Base-by-base conservation (phyloP, 345 rosid genomes). In the thale cress (Arabidopsis thaliana) region DNA sequence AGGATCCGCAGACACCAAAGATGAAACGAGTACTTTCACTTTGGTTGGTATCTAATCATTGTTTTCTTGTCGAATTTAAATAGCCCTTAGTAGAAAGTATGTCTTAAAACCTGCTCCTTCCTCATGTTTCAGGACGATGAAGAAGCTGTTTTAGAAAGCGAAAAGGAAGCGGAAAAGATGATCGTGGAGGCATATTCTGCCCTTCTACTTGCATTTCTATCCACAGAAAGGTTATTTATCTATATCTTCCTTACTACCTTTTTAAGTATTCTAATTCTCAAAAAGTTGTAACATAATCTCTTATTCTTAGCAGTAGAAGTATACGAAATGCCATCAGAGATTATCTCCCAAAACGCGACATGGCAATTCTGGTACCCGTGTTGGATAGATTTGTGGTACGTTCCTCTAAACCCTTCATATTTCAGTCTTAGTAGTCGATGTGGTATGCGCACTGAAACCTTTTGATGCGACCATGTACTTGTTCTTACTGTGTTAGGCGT, bases 91-190 rank as follows among this genome's bases (percentile, higher is more conserved):
- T 2, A 53, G 41, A 61, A 38, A 11, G 30, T 16, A 6, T 10
- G 33, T 20, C 53, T 38, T 16, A 44, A 50, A 49, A 60, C 41
- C 7, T 59, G 30, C 9, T 33, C 3, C 34, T 65, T 65, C 70
- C 52, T 45, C n/a, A 16, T 57, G n/a, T 11, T 59, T 36, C 83
- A 88, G 93, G 82, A 91, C 23, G 90, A 84, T 41, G 96, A 89
- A 67, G 89, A 82, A 59, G 86, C 88, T 25, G 28, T 93, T 66
- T 77, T 87, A 71, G 82, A 91, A 86, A 93, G 93, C 69, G 97
- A 93, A 82, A 93, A 89, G 78, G 98, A 91, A 83, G 97, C 96
- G 0, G 97, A 89, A 83, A 91, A 88, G 86, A 91, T 88, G 97
- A 93, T 91, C 25, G 87, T 93, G 14, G 98, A 89, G 85, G 97